Percentiles rank a stretch among this genome's conserved stretches.
phyloP scores from a whole-genome alignment of 2,329 filamentous ascomycete genomes.

The Thelonectria discophora region DNA sequence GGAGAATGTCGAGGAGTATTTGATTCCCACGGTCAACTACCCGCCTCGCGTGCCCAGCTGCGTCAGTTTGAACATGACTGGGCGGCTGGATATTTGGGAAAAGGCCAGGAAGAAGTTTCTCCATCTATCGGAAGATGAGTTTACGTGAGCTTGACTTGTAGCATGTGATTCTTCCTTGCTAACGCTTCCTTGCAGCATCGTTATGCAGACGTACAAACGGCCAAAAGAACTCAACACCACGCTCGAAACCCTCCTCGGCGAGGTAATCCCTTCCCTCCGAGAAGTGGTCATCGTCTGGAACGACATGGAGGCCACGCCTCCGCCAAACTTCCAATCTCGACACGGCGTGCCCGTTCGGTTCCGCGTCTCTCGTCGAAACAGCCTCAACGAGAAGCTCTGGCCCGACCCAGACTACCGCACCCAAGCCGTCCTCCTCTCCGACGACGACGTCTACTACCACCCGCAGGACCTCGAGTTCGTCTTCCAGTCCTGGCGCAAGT shows the following conservation, averaged over 20 bases:
- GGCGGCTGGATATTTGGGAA: conserved; percentile 33
- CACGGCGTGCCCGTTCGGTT: conserved; percentile 47
- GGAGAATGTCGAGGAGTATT: conserved; percentile 27
- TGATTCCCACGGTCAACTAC: conserved; percentile 29
- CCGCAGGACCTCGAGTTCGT: conserved; percentile 52
- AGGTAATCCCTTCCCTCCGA: conserved; percentile 48
- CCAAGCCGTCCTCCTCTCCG: conserved; percentile 51
- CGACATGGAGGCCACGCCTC: conserved; percentile 44
- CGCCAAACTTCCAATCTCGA: conserved; percentile 42
- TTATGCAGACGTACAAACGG: conserved; percentile 49
- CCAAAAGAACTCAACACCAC: conserved; percentile 48
- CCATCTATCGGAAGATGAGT: conserved; percentile 42
- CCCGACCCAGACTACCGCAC: conserved; percentile 49
- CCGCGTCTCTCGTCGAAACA: conserved; percentile 45
- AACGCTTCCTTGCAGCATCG: conserved; percentile 42
- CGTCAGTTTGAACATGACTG: conserved; percentile 27
- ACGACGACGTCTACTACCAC: conserved; percentile 52
- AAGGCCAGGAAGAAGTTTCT: conserved; percentile 38
- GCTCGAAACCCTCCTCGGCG: conserved; percentile 39
- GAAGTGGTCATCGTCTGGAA: conserved; percentile 53
- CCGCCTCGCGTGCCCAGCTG: conserved; percentile 33
- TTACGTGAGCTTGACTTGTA: conserved; percentile 38
- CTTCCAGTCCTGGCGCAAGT: conserved; percentile 53
- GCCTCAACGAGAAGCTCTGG: conserved; percentile 51
- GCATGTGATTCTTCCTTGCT: neutral